phyloP scores from a whole-genome alignment of 306 rosid genomes.

The Hippophae rhamnoides region DNA sequence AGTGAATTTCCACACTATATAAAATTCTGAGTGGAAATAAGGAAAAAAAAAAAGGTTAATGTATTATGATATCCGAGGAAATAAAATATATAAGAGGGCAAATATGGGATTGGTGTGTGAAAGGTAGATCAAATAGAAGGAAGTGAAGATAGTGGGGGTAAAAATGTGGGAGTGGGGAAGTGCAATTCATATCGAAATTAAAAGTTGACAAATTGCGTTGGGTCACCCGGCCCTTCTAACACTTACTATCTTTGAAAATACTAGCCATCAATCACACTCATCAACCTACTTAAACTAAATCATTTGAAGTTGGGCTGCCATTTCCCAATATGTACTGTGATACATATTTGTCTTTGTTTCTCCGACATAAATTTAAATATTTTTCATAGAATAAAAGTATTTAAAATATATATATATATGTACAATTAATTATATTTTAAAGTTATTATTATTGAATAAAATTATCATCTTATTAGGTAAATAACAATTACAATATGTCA shows the following conservation, averaged over 20 bases:
- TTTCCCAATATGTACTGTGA: too few species aligned
- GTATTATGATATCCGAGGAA: not conserved
- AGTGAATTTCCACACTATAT: not conserved
- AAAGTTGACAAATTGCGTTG: slow-evolving; percentile 18
- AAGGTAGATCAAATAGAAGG: slow-evolving; percentile 3
- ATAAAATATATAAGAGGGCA: not conserved
- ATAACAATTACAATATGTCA: too few species aligned
- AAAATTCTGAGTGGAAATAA: too few species aligned
- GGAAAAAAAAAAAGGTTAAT: too few species aligned
- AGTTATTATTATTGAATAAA: too few species aligned
- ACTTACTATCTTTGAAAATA: not conserved
- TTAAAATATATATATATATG: too few species aligned
- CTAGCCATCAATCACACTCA: not conserved
- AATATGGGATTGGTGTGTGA: not conserved
- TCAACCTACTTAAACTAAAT: not conserved
- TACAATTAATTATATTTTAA: too few species aligned
- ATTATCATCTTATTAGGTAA: too few species aligned
- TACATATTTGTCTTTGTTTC: too few species aligned
- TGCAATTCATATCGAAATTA: not conserved
- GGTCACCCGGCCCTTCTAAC: too few species aligned
- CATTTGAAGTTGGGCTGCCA: not conserved
- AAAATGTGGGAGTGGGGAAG: not conserved
- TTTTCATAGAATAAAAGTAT: too few species aligned
- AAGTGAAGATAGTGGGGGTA: not conserved
- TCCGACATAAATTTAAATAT: too few species aligned